phyloP scores from a whole-genome alignment of 805 yeast species.

The Candida schatavii region DNA sequence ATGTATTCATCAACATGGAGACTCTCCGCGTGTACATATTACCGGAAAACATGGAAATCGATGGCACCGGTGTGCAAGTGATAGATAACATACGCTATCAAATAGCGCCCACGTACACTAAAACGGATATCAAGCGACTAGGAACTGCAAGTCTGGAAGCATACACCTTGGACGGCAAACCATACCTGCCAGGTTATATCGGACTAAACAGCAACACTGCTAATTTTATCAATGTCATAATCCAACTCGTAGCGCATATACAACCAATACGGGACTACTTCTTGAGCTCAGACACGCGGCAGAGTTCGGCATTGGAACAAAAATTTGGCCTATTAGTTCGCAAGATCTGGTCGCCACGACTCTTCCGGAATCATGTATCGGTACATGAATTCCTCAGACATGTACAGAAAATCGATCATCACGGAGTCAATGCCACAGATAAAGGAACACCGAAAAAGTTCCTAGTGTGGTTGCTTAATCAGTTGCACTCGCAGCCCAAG shows the following conservation, averaged over 20 bases:
- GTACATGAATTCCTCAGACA: constrained; percentile 55
- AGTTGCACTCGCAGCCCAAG: constrained; percentile 27
- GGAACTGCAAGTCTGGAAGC: neutral
- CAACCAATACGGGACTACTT: constrained; percentile 40
- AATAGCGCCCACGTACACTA: constrained; percentile 50
- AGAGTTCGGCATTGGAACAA: constrained; percentile 16
- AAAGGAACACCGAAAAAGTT: constrained; percentile 47
- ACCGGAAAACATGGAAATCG: constrained; percentile 56
- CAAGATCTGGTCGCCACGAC: constrained; percentile 61
- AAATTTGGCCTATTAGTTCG: constrained; percentile 47
- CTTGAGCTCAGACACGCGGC: constrained; percentile 7
- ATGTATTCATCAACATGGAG: constrained; percentile 55
- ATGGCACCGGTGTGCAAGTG: constrained; percentile 17
- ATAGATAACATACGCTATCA: constrained; percentile 52
- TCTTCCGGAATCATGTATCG: constrained; percentile 62
- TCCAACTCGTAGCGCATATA: constrained; percentile 57
- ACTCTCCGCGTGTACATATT: constrained; percentile 50
- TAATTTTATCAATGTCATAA: constrained; percentile 55
- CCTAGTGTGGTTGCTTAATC: constrained; percentile 58
- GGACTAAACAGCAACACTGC: constrained; percentile 59
- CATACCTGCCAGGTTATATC: constrained; percentile 60
- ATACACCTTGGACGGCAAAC: constrained; percentile 29
- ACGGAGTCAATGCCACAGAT: neutral
- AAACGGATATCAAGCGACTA: neutral
- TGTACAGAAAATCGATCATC: constrained; percentile 20